phyloP scores from a whole-genome alignment of 345 rosid genomes.

The Pugionium dolabratum region DNA sequence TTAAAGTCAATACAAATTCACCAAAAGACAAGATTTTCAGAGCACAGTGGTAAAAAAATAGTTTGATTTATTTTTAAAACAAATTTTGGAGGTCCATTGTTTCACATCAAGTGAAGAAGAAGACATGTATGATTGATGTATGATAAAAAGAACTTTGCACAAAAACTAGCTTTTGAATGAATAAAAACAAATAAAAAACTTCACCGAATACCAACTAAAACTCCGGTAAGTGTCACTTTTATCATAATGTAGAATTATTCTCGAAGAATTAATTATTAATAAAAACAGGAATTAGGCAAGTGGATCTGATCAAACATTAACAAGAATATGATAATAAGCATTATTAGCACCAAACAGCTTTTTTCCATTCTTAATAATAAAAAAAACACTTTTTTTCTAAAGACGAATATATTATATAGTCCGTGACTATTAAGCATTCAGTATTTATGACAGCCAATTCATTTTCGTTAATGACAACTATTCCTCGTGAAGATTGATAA shows the following conservation, averaged over 20 bases:
- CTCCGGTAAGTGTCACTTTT: conserved; percentile 13
- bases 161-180: conserved; percentile 26
- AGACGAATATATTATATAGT: conserved; percentile 9
- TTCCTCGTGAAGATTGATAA: conserved; percentile 32
- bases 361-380: neutral
- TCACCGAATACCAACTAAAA: conserved; percentile 5
- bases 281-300: conserved; percentile 23
- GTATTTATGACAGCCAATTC: conserved; percentile 27
- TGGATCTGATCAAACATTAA: conserved; percentile 28
- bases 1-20: conserved; percentile 2
- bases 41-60: conserved; percentile 11
- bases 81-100: conserved; percentile 26
- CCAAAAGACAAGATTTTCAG: neutral
- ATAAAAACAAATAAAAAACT: neutral
- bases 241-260: conserved; percentile 21
- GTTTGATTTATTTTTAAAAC: neutral
- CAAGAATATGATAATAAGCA: conserved; percentile 33
- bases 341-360: conserved; percentile 34
- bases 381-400: neutral
- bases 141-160: conserved; percentile 29
- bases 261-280: conserved; percentile 15
- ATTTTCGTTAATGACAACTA: conserved; percentile 33
- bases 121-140: conserved; percentile 15
- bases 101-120: conserved; percentile 32
- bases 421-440: conserved; percentile 34